Evolutionary conservation across 2,329 filamentous ascomycete species (phyloP).

Genomic region (Emergomyces orientalis): DNA sequence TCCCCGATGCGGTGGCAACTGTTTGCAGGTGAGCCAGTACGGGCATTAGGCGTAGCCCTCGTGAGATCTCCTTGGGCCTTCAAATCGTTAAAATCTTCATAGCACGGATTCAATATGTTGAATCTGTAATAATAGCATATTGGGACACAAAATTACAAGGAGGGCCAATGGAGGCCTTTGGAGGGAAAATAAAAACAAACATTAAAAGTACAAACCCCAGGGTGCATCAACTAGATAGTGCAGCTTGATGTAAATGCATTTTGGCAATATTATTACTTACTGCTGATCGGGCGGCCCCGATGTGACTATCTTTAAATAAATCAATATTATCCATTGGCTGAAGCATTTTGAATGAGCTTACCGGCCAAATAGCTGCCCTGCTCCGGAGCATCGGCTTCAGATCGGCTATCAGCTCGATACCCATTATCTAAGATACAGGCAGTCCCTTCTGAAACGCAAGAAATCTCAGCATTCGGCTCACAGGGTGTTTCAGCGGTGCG

Average conservation of each 20-base stretch:
- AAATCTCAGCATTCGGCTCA: too few relatives aligned
- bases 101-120: background rate
- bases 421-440: background rate
- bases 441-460: background rate
- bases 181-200: background rate
- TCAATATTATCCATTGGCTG: background rate
- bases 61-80: background rate
- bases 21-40: background rate
- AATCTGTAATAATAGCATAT: background rate
- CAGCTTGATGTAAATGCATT: background rate
- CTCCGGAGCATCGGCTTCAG: background rate
- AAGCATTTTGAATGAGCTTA: background rate
- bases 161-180: background rate
- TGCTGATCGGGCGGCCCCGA: background rate
- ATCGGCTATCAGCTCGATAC: background rate
- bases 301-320: background rate
- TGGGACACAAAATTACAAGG: background rate
- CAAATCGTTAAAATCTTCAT: background rate
- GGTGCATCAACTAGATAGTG: background rate
- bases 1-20: background rate
- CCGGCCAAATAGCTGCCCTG: background rate
- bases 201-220: background rate
- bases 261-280: background rate
- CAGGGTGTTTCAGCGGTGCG: background rate
- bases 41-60: background rate